A percentile compares a stretch with the other conserved stretches of the same genome.
Evolutionary conservation across 176 grass and related monocot species (phyloP).

Genomic region (Lolium multiflorum): DNA sequence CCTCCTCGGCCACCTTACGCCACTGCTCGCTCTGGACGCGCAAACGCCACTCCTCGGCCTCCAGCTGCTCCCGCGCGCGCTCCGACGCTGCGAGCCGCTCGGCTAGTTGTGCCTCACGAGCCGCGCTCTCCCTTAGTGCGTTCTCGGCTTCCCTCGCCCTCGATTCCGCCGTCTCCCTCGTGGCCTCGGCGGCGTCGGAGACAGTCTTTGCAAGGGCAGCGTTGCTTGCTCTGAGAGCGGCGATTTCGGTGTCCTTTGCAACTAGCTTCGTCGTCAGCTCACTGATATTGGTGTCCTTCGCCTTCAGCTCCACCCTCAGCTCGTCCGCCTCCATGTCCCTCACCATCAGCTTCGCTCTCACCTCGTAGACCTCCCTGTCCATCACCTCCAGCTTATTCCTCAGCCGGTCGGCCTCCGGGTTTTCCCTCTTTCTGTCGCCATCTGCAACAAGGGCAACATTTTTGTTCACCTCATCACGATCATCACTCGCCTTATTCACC

Average conservation of each 20-base stretch:
- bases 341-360: slow-evolving; percentile 48
- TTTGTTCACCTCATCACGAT: slow-evolving; percentile 8
- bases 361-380: slow-evolving; percentile 43
- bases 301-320: slow-evolving; percentile 34
- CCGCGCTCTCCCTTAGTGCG: slow-evolving; percentile 55
- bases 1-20: slow-evolving; percentile 89
- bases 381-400: slow-evolving; percentile 55
- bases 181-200: background rate
- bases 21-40: slow-evolving; percentile 82
- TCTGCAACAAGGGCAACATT: background rate
- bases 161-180: background rate
- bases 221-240: slow-evolving; percentile 52
- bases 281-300: slow-evolving; percentile 32
- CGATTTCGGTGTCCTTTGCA: slow-evolving; percentile 55
- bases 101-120: slow-evolving; percentile 44
- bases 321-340: slow-evolving; percentile 35
- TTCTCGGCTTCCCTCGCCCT: slow-evolving; percentile 49
- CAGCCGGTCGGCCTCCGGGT: slow-evolving; percentile 36
- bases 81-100: slow-evolving; percentile 60
- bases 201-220: slow-evolving; percentile 52
- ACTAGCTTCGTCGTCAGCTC: slow-evolving; percentile 37
- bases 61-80: slow-evolving; percentile 49
- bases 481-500: background rate
- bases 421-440: background rate
- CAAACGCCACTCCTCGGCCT: slow-evolving; percentile 61